These are phyloP conservation scores for Tylopilus felleus DNA, from an alignment of 768 basidiomycete species.

Conservation along the genomic window DNA sequence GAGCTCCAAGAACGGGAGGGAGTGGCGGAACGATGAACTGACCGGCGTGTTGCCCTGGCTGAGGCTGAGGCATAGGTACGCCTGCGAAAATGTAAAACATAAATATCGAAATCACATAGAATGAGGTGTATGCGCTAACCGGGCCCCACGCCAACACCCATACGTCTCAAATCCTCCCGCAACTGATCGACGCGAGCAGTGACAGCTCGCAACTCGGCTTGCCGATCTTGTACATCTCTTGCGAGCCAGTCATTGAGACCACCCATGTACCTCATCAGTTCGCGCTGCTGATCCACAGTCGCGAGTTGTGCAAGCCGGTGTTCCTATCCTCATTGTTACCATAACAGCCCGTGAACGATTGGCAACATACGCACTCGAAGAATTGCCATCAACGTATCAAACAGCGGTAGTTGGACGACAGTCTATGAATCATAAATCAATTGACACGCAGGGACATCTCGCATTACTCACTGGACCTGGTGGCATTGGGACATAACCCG, in stretches of 20 bases:
- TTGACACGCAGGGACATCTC: background rate
- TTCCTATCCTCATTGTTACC: slow-evolving; percentile 45
- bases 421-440: slow-evolving; percentile 38
- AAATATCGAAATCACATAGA: background rate
- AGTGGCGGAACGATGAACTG: slow-evolving; percentile 25
- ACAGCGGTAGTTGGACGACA: slow-evolving; percentile 60
- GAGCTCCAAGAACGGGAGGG: slow-evolving; percentile 13
- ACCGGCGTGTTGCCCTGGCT: background rate
- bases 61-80: slow-evolving; percentile 25
- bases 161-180: slow-evolving; percentile 41
- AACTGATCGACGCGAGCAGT: slow-evolving; percentile 56
- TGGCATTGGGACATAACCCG: slow-evolving; percentile 45
- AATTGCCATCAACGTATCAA: slow-evolving; percentile 68
- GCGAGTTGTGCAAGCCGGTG: slow-evolving; percentile 71
- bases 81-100: slow-evolving; percentile 8
- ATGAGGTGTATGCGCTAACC: slow-evolving; percentile 26
- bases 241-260: slow-evolving; percentile 77
- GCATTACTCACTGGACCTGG: slow-evolving; percentile 47
- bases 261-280: slow-evolving; percentile 76
- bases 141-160: slow-evolving; percentile 41
- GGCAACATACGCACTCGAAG: slow-evolving; percentile 47
- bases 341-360: background rate
- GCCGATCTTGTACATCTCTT: slow-evolving; percentile 75
- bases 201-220: slow-evolving; percentile 66
- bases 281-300: slow-evolving; percentile 74